phyloP scores from a whole-genome alignment of 2,329 filamentous ascomycete species.

The Acrodontium crateriforme region DNA sequence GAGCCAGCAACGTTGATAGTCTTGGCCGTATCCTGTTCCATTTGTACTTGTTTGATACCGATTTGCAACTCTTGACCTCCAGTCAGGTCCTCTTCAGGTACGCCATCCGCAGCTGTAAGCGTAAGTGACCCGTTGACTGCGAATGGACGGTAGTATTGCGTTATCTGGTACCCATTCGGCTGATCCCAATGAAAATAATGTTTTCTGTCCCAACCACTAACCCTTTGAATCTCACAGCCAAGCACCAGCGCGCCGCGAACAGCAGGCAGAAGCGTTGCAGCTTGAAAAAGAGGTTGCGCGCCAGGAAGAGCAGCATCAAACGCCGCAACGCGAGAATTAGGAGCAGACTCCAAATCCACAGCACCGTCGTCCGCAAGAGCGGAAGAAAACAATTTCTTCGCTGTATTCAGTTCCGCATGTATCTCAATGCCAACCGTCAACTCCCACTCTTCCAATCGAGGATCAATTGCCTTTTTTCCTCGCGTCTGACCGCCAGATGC shows the following conservation, averaged over 20 bases:
- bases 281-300: conserved; percentile 74
- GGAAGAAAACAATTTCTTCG: conserved; percentile 73
- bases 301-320: conserved; percentile 88
- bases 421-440: conserved; percentile 94
- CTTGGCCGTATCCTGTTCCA: conserved; percentile 97
- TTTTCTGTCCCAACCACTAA: conserved; percentile 84
- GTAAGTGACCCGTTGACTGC: conserved; percentile 57
- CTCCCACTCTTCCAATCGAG: conserved; percentile 55
- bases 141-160: conserved; percentile 72
- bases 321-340: conserved; percentile 75
- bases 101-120: conserved; percentile 62
- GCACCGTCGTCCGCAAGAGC: conserved; percentile 11
- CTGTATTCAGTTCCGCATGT: conserved; percentile 86
- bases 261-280: conserved; percentile 73
- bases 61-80: conserved; percentile 53
- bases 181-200: conserved; percentile 99
- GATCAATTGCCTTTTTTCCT: conserved; percentile 7
- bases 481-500: conserved; percentile 6
- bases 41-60: conserved; percentile 84
- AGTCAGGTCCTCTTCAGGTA: conserved; percentile 57
- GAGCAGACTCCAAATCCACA: conserved; percentile 23
- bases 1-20: conserved; percentile 65
- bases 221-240: conserved; percentile 60
- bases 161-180: conserved; percentile 92
- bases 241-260: conserved; percentile 76